Percentiles rank a stretch among this genome's conserved stretches.
phyloP scores from a whole-genome alignment of 140 eudicot species.

The Cichorium intybus region DNA sequence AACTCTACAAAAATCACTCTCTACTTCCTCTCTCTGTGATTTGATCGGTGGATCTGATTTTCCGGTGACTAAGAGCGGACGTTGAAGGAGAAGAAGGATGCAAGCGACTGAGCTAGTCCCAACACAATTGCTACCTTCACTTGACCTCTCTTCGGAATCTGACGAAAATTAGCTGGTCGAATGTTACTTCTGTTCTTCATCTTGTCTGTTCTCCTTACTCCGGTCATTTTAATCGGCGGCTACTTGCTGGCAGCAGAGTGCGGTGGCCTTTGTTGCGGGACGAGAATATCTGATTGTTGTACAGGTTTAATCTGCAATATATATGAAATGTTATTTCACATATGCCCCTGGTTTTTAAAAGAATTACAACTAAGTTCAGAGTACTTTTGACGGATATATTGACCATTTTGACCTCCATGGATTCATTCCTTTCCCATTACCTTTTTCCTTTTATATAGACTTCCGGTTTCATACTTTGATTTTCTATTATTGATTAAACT shows the following conservation, averaged over 20 bases:
- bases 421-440: background rate
- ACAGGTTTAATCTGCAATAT: too few relatives aligned
- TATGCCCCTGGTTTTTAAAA: background rate
- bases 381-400: background rate
- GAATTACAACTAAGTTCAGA: background rate
- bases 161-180: constrained; percentile 23
- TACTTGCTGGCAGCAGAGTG: background rate
- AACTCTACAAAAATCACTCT: background rate
- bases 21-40: background rate
- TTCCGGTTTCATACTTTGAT: background rate
- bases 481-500: too few relatives aligned
- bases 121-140: constrained; percentile 49
- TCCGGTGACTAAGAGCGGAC: background rate
- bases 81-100: constrained; percentile 40
- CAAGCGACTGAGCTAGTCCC: constrained; percentile 47
- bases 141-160: constrained; percentile 54
- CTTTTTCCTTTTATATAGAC: background rate
- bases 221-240: constrained; percentile 13
- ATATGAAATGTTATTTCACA: too few relatives aligned
- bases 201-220: background rate
- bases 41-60: background rate
- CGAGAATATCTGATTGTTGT: too few relatives aligned
- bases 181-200: background rate
- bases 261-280: background rate
- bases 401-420: background rate